A percentile compares a stretch with the other conserved stretches of the same genome.
phyloP scores from a whole-genome alignment of 495 filamentous ascomycete species.

The Hypoxylon crocopeplum region DNA sequence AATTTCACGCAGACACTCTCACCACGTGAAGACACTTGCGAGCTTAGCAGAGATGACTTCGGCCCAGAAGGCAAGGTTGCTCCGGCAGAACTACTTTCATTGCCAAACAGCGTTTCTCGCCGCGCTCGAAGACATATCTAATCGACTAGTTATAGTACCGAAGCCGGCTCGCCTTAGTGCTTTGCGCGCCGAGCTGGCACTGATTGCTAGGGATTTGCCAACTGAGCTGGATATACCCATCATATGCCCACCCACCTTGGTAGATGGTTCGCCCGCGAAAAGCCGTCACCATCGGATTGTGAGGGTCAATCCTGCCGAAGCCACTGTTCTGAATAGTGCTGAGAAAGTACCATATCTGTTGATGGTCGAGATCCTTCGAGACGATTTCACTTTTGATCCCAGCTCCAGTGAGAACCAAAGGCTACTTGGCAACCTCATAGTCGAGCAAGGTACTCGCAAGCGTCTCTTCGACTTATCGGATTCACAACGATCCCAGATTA shows the following conservation, averaged over 20 bases:
- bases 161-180: slow-evolving; percentile 78
- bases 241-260: slow-evolving; percentile 71
- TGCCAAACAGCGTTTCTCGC: slow-evolving; percentile 74
- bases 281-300: slow-evolving; percentile 78
- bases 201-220: slow-evolving; percentile 75
- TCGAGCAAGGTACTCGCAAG: slow-evolving; percentile 66
- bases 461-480: slow-evolving; percentile 72
- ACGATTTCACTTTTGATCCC: slow-evolving; percentile 79
- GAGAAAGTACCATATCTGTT: slow-evolving; percentile 79
- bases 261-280: slow-evolving; percentile 66
- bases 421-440: slow-evolving; percentile 63
- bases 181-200: slow-evolving; percentile 73
- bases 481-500: slow-evolving; percentile 50
- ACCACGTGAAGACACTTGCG: slow-evolving; percentile 53
- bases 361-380: slow-evolving; percentile 76
- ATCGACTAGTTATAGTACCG: slow-evolving; percentile 73
- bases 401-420: slow-evolving; percentile 68
- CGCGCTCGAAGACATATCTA: slow-evolving; percentile 78
- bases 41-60: slow-evolving; percentile 61
- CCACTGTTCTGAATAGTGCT: slow-evolving; percentile 78
- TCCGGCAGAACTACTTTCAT: slow-evolving; percentile 77
- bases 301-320: slow-evolving; percentile 76
- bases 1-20: slow-evolving; percentile 54
- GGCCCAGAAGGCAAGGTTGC: slow-evolving; percentile 64
- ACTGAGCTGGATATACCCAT: slow-evolving; percentile 79